Evolutionary conservation across 2,329 filamentous ascomycete species (phyloP).

Genomic region (Fusarium sublunatum): DNA sequence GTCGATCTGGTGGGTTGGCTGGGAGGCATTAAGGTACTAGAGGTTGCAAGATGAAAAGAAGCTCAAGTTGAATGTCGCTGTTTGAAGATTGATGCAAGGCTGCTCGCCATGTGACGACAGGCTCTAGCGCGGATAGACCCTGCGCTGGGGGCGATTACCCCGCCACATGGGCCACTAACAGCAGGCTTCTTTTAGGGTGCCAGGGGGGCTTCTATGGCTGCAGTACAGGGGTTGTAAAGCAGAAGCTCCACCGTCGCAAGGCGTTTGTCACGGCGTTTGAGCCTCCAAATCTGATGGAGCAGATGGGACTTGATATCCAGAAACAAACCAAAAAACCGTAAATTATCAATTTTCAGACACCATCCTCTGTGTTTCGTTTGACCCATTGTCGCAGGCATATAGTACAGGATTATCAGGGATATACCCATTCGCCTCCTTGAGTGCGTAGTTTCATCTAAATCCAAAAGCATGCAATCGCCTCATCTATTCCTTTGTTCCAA

Average conservation of each 20-base stretch:
- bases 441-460: conserved; percentile 18
- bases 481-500: conserved; percentile 65
- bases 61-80: conserved; percentile 23
- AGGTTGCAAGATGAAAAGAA: conserved; percentile 6
- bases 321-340: conserved; percentile 23
- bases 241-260: no score
- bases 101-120: conserved; percentile 37
- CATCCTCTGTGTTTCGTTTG: conserved; percentile 31
- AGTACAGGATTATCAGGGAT: conserved; percentile 38
- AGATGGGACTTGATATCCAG: neutral
- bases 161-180: conserved; percentile 26
- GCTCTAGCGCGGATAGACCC: conserved; percentile 26
- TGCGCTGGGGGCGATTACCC: conserved; percentile 36
- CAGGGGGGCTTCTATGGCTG: conserved; percentile 15
- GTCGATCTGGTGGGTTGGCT: conserved; percentile 4
- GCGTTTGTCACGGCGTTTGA: conserved; percentile 18
- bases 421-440: conserved; percentile 16
- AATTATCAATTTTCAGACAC: conserved; percentile 44
- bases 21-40: conserved; percentile 10
- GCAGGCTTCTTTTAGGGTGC: conserved; percentile 11
- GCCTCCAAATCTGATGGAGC: conserved; percentile 1
- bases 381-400: conserved; percentile 32
- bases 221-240: conserved; percentile 13
- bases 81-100: conserved; percentile 30
- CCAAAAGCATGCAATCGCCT: neutral